Conservation (phyloP, 306 rosid species). For the Vicia faba region DNA sequence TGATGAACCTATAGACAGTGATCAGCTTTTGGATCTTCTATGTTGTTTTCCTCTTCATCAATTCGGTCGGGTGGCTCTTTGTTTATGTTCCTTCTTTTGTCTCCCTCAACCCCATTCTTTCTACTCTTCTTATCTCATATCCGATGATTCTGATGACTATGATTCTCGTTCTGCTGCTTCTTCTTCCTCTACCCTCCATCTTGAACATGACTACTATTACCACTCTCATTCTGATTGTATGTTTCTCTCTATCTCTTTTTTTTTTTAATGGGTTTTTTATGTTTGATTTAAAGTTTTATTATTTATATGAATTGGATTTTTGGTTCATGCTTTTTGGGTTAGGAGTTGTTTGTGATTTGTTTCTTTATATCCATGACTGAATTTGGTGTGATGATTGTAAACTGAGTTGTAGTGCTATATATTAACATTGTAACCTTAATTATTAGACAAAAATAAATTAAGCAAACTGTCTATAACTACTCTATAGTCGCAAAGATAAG, state of each 20-base stretch:
- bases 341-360: not conserved
- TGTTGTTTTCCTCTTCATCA: constrained; percentile 72
- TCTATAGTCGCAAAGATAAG: too few species aligned
- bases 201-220: constrained; percentile 48
- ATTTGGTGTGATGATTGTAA: not conserved
- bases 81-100: constrained; percentile 76
- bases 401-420: too few species aligned
- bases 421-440: too few species aligned
- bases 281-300: not conserved
- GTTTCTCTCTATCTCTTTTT: not conserved
- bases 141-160: constrained; percentile 29
- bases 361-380: not conserved
- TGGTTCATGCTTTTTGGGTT: not conserved
- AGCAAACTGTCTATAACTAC: too few species aligned
- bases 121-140: constrained; percentile 44
- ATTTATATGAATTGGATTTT: constrained; percentile 21
- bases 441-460: too few species aligned
- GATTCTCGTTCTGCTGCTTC: constrained; percentile 17
- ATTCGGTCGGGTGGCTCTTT: constrained; percentile 64
- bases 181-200: constrained; percentile 46
- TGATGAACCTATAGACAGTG: constrained; percentile 58
- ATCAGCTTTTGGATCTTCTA: constrained; percentile 62
- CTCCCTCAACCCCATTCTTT: constrained; percentile 53
- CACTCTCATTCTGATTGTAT: constrained; percentile 60
- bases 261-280: constrained; percentile 4